Evolutionary conservation across 805 yeast genomes (phyloP).

Genomic region (Pichia membranifaciens): DNA sequence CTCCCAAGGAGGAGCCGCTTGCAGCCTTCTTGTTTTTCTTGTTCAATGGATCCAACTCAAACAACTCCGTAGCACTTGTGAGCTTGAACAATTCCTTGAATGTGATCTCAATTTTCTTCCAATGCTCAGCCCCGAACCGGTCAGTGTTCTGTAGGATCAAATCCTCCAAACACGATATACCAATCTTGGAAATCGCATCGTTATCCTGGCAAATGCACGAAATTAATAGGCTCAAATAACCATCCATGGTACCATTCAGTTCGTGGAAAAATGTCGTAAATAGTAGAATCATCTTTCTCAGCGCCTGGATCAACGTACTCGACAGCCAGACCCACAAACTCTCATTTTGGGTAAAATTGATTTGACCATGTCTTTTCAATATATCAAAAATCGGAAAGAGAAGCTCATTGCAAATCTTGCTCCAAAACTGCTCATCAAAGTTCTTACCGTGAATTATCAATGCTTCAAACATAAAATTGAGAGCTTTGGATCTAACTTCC

Average conservation of each 20-base stretch:
- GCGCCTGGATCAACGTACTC: slow-evolving; percentile 91
- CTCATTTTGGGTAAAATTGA: slow-evolving; percentile 61
- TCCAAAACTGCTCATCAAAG: slow-evolving; percentile 78
- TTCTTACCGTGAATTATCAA: slow-evolving; percentile 72
- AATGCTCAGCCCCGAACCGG: slow-evolving; percentile 60
- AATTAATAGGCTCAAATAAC: slow-evolving; percentile 68
- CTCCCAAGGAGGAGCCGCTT: slow-evolving; percentile 10
- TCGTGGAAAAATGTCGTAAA: slow-evolving; percentile 78
- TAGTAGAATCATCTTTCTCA: slow-evolving; percentile 78
- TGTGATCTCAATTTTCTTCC: slow-evolving; percentile 65
- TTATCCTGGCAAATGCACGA: slow-evolving; percentile 95
- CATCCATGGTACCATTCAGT: slow-evolving; percentile 68
- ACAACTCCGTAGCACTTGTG: slow-evolving; percentile 83
- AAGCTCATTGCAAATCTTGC: slow-evolving; percentile 64
- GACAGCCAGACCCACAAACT: slow-evolving; percentile 93
- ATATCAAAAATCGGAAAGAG: slow-evolving; percentile 88
- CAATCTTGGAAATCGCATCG: slow-evolving; percentile 93
- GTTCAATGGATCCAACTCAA: slow-evolving; percentile 50
- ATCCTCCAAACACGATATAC: slow-evolving; percentile 80
- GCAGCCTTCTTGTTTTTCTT: slow-evolving; percentile 23
- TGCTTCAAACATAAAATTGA: slow-evolving; percentile 75
- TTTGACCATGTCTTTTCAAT: slow-evolving; percentile 68
- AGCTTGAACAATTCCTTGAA: slow-evolving; percentile 66
- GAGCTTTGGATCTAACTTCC: slow-evolving; percentile 87
- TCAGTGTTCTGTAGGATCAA: slow-evolving; percentile 68